Evolutionary conservation across 768 basidiomycete species (phyloP).

Genomic region (Leccinum subgranulosum): DNA sequence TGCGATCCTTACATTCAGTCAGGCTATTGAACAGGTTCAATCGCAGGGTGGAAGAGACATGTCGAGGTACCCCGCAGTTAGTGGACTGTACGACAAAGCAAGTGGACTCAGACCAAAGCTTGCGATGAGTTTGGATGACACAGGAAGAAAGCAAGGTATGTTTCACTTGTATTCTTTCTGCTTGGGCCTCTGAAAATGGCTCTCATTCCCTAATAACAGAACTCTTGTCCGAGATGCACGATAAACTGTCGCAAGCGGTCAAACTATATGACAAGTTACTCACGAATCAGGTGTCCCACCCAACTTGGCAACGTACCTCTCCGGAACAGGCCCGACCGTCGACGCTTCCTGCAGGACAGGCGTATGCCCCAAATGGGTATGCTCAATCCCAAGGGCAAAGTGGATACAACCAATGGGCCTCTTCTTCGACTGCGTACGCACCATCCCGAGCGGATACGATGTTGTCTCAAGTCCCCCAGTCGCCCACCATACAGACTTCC

Average conservation of each 20-base stretch:
- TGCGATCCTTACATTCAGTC: conserved; percentile 85
- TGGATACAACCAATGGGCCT: conserved; percentile 34
- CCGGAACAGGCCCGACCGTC: conserved; percentile 18
- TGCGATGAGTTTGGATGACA: conserved; percentile 79
- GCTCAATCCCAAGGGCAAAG: conserved; percentile 22
- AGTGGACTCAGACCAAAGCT: conserved; percentile 77
- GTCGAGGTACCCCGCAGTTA: conserved; percentile 78
- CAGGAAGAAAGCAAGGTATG: conserved; percentile 81
- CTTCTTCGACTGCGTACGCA: conserved; percentile 19
- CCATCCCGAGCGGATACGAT: conserved; percentile 19
- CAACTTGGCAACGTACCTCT: conserved; percentile 51
- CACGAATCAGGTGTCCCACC: conserved; percentile 76
- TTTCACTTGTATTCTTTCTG: conserved; percentile 14
- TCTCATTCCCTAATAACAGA: conserved; percentile 41
- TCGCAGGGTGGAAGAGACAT: conserved; percentile 76
- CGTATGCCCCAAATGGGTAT: conserved; percentile 29
- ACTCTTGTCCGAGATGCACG: conserved; percentile 76
- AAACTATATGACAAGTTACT: conserved; percentile 87
- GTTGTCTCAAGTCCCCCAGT: conserved; percentile 26
- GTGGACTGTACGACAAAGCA: conserved; percentile 82
- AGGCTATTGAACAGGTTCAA: conserved; percentile 83
- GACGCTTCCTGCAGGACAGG: conserved; percentile 26
- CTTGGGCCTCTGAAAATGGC: neutral
- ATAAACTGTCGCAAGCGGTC: conserved; percentile 89
- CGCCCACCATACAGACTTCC: conserved; percentile 25